These are phyloP conservation scores for Stachybotrys chartarum DNA, from an alignment of 2,329 filamentous ascomycete genomes.

Conservation along the genomic window DNA sequence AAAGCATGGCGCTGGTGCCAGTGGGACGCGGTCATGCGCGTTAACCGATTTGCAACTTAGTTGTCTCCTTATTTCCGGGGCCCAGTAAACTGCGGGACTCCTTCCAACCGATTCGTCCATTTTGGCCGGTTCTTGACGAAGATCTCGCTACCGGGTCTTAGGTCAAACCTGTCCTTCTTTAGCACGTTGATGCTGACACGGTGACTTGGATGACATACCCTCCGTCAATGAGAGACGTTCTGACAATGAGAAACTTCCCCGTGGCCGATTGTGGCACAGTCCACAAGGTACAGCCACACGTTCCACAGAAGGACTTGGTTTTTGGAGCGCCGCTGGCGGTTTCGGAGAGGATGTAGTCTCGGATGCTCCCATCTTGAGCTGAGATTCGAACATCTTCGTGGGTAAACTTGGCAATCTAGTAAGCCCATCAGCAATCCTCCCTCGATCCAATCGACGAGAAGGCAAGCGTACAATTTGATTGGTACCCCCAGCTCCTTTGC, in stretches of 20 bases:
- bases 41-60: too few species aligned
- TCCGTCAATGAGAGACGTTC: slow-evolving; percentile 12
- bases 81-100: slow-evolving; percentile 17
- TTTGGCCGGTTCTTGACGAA: slow-evolving; percentile 17
- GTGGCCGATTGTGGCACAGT: slow-evolving; percentile 16
- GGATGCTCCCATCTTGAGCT: slow-evolving; percentile 1
- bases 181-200: background rate
- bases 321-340: slow-evolving; percentile 17
- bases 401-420: slow-evolving; percentile 19
- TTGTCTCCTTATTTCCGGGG: slow-evolving; percentile 17
- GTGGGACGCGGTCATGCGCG: too few species aligned
- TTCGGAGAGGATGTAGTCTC: slow-evolving; percentile 10
- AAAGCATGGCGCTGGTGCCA: too few species aligned
- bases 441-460: too few species aligned
- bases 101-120: slow-evolving; percentile 13
- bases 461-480: slow-evolving; percentile 8
- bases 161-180: slow-evolving; percentile 4
- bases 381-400: slow-evolving; percentile 7
- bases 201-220: slow-evolving; percentile 8
- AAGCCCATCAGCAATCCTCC: too few species aligned
- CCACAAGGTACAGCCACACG: slow-evolving; percentile 18
- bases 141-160: slow-evolving; percentile 17
- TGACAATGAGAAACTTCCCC: slow-evolving; percentile 14
- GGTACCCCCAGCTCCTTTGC: slow-evolving; percentile 10
- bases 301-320: slow-evolving; percentile 16